Evolutionary conservation across 805 yeast genomes (phyloP).

Genomic region (Lipomyces sp.): DNA sequence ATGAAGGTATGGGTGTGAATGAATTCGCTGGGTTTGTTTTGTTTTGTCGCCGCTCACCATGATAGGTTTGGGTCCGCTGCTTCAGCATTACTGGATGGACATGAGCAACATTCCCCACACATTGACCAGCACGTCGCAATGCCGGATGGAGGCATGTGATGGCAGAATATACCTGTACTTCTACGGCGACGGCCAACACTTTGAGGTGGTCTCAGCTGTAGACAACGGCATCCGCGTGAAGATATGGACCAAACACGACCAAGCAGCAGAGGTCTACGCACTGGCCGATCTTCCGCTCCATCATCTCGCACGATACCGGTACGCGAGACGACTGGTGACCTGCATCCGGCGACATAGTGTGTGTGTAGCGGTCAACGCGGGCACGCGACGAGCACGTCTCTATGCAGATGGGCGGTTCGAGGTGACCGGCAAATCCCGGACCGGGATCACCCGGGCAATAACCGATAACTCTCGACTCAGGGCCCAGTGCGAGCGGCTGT

Average conservation of each 20-base stretch:
- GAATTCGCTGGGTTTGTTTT: neutral
- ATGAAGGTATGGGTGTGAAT: neutral
- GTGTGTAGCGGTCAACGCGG: conserved; percentile 12
- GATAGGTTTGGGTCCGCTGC: neutral
- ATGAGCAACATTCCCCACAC: conserved; percentile 4
- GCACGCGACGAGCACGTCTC: conserved; percentile 12
- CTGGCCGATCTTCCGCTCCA: conserved; percentile 15
- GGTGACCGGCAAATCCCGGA: neutral
- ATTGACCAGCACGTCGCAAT: conserved; percentile 8
- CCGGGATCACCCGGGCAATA: neutral
- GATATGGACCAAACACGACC: neutral
- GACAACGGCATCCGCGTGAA: neutral
- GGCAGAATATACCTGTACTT: conserved; percentile 4
- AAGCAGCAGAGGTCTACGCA: conserved; percentile 8
- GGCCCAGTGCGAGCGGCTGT: conserved; percentile 6
- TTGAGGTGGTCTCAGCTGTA: neutral
- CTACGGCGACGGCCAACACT: neutral
- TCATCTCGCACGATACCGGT: conserved; percentile 12
- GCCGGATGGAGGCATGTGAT: conserved; percentile 7
- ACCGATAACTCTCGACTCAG: neutral
- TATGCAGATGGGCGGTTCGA: conserved; percentile 20
- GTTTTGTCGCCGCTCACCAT: neutral
- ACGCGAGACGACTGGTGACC: conserved; percentile 4
- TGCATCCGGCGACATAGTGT: conserved; percentile 13
- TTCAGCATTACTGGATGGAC: conserved; percentile 5